These are phyloP conservation scores for Saccharum officinarum DNA, from an alignment of 176 grass and related monocot genomes.

Conservation along the genomic window DNA sequence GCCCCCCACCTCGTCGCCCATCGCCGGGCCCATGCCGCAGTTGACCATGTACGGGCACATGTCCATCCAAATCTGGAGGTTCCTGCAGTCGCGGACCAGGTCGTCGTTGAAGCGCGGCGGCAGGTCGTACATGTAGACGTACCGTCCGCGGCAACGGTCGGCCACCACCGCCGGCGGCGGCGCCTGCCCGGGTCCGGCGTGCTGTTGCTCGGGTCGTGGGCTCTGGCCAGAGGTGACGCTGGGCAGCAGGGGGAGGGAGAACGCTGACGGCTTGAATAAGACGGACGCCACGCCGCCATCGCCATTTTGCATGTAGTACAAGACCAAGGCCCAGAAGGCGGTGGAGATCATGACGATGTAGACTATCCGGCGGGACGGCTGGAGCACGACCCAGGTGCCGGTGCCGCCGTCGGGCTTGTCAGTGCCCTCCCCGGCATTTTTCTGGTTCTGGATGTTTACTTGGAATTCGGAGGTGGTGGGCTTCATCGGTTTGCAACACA, in stretches of 20 bases:
- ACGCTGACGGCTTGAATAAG: slow-evolving; percentile 11
- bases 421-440: background rate
- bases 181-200: background rate
- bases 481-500: background rate
- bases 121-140: slow-evolving; percentile 68
- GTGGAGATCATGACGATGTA: slow-evolving; percentile 5
- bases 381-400: background rate
- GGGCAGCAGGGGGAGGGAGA: slow-evolving; percentile 6
- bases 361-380: slow-evolving; percentile 25
- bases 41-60: slow-evolving; percentile 51
- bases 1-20: slow-evolving; percentile 17
- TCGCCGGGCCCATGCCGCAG: slow-evolving; percentile 38
- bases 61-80: slow-evolving; percentile 20
- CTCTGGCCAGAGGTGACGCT: background rate
- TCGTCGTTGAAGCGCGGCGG: slow-evolving; percentile 69
- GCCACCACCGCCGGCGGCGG: too few relatives aligned
- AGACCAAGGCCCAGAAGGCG: slow-evolving; percentile 18
- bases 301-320: background rate
- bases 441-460: background rate
- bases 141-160: slow-evolving; percentile 43
- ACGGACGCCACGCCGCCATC: background rate
- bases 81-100: slow-evolving; percentile 40
- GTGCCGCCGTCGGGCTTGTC: background rate
- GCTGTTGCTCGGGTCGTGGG: background rate
- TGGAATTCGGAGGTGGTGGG: background rate